phyloP scores from a whole-genome alignment of 257 asterid species.

The Pogostemon cablin region DNA sequence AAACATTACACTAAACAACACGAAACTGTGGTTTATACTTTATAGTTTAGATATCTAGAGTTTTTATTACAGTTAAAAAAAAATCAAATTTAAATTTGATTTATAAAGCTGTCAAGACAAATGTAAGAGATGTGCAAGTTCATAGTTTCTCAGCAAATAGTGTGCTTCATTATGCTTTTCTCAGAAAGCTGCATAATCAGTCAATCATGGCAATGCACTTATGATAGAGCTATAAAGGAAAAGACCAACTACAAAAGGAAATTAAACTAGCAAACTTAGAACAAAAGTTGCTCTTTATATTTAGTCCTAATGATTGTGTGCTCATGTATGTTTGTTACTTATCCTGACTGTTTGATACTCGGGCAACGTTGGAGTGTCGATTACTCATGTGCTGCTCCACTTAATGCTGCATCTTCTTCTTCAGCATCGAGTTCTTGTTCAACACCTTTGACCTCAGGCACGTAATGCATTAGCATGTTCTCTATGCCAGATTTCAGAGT shows the following conservation, averaged over 20 bases:
- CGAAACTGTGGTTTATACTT: too few species aligned
- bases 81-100: too few species aligned
- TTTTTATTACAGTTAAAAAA: too few species aligned
- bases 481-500: constrained; percentile 96
- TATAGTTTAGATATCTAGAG: too few species aligned
- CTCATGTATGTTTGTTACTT: neutral
- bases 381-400: constrained; percentile 74
- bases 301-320: neutral
- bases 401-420: constrained; percentile 56
- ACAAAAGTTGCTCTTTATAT: too few species aligned
- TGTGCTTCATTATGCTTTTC: neutral
- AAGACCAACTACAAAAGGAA: too few species aligned
- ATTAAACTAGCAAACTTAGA: too few species aligned
- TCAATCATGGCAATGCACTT: neutral
- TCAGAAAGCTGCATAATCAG: neutral
- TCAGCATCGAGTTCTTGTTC: constrained; percentile 83
- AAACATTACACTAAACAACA: too few species aligned
- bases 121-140: neutral
- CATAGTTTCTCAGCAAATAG: neutral
- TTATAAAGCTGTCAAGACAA: too few species aligned
- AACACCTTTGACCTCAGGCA: constrained; percentile 88
- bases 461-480: constrained; percentile 97
- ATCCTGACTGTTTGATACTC: neutral
- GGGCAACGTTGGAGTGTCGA: neutral
- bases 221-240: neutral